Evolutionary conservation across 1,284 basidiomycete genomes (phyloP).

Genomic region (Moniliophthora roreri): DNA sequence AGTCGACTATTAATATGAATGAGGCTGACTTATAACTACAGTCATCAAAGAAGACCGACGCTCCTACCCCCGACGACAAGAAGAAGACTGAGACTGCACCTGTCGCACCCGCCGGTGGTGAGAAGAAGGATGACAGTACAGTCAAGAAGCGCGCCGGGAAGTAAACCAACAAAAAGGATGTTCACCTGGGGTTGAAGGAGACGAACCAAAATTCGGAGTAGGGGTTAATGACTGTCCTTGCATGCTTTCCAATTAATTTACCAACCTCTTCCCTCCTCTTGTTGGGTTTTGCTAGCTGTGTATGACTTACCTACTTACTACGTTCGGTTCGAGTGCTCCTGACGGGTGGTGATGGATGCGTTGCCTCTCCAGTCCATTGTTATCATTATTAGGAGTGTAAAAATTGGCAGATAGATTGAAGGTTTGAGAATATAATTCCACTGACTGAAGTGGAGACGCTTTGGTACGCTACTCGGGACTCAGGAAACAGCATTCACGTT

Average conservation of each 20-base stretch:
- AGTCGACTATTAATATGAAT: slow-evolving; percentile 11
- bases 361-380: slow-evolving; percentile 1
- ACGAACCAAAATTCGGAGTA: neutral
- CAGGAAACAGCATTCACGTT: no score
- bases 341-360: neutral
- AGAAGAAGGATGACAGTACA: slow-evolving; percentile 60
- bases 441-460: no score
- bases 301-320: slow-evolving; percentile 2
- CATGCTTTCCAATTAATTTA: neutral
- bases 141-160: slow-evolving; percentile 51
- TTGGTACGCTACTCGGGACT: no score
- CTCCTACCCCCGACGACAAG: slow-evolving; percentile 62
- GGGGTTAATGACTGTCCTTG: slow-evolving; percentile 1
- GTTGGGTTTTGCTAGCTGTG: neutral
- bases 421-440: neutral
- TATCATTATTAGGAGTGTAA: slow-evolving; percentile 4
- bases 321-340: slow-evolving; percentile 2
- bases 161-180: slow-evolving; percentile 5
- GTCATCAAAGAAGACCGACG: slow-evolving; percentile 76
- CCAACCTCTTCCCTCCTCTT: neutral
- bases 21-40: slow-evolving; percentile 22
- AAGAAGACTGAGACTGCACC: slow-evolving; percentile 61
- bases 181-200: neutral
- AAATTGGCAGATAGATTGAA: neutral
- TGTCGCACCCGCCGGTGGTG: slow-evolving; percentile 65